A percentile compares a stretch with the other conserved stretches of the same genome.
phyloP scores from a whole-genome alignment of 148 eudicot genomes.

The Cornus suecica region DNA sequence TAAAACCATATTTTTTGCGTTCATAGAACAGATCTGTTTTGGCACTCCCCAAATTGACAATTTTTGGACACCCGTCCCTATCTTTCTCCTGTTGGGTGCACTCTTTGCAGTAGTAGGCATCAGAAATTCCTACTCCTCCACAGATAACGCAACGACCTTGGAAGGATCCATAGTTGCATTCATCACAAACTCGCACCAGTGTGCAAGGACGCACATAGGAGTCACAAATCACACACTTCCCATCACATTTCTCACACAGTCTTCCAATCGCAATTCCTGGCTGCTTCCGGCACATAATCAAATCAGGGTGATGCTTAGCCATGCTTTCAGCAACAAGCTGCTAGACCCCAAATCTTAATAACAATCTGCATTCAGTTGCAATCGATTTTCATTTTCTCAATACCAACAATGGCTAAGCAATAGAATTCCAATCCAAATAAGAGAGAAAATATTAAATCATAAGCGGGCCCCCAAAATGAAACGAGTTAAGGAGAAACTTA shows the following conservation, averaged over 20 bases:
- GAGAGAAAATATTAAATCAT: neutral
- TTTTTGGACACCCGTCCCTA: slow-evolving; percentile 82
- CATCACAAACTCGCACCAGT: slow-evolving; percentile 70
- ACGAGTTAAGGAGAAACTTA: neutral
- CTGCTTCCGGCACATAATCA: slow-evolving; percentile 85
- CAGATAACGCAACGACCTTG: slow-evolving; percentile 80
- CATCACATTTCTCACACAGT: slow-evolving; percentile 77
- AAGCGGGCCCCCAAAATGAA: neutral
- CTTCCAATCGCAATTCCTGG: slow-evolving; percentile 84
- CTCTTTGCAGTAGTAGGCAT: slow-evolving; percentile 83
- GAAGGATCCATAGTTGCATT: slow-evolving; percentile 85
- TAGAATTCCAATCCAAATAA: neutral
- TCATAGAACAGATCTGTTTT: slow-evolving; percentile 79
- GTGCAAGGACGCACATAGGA: slow-evolving; percentile 89
- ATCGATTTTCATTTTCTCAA: neutral
- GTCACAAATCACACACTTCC: slow-evolving; percentile 76
- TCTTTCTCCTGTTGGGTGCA: slow-evolving; percentile 88
- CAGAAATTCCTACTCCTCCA: slow-evolving; percentile 85
- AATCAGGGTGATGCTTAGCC: slow-evolving; percentile 94
- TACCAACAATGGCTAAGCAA: neutral
- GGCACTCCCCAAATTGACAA: slow-evolving; percentile 83
- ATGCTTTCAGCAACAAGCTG: slow-evolving; percentile 27
- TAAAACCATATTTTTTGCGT: slow-evolving; percentile 68
- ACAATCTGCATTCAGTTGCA: slow-evolving; percentile 14
- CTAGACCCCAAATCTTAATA: neutral